A percentile compares a stretch with the other conserved stretches of the same genome.
These are phyloP conservation scores for Sclerotinia glacialis DNA, from an alignment of 2,329 filamentous ascomycete species.

Conservation along the genomic window DNA sequence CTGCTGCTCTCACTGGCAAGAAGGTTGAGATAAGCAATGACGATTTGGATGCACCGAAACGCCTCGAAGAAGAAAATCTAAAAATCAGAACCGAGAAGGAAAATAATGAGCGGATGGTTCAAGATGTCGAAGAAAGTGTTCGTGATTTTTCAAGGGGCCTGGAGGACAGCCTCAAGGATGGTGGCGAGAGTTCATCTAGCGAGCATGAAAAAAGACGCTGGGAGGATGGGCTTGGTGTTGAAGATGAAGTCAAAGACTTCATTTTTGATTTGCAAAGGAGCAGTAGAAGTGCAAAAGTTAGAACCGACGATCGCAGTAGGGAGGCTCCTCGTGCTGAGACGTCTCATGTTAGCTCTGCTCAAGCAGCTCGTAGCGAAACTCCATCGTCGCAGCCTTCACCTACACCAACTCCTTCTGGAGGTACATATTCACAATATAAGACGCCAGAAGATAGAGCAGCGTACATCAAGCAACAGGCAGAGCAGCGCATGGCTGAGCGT, in stretches of 20 bases:
- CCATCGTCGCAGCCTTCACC: slow-evolving; percentile 49
- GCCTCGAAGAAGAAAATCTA: slow-evolving; percentile 84
- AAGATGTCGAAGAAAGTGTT: slow-evolving; percentile 94
- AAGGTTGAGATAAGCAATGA: slow-evolving; percentile 68
- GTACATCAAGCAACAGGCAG: slow-evolving; percentile 95
- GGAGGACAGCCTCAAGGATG: slow-evolving; percentile 84
- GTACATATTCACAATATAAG: slow-evolving; percentile 78
- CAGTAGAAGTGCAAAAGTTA: slow-evolving; percentile 71
- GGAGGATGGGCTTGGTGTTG: slow-evolving; percentile 94
- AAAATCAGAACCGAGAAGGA: slow-evolving; percentile 82
- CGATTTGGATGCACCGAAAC: slow-evolving; percentile 74
- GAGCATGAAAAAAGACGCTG: slow-evolving; percentile 91
- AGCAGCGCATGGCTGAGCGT: slow-evolving; percentile 94
- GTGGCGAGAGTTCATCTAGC: slow-evolving; percentile 67
- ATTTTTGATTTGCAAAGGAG: slow-evolving; percentile 93
- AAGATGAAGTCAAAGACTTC: slow-evolving; percentile 95
- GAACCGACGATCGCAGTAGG: slow-evolving; percentile 52
- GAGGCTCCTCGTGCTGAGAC: slow-evolving; percentile 42
- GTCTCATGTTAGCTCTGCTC: slow-evolving; percentile 41
- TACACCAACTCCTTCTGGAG: slow-evolving; percentile 50
- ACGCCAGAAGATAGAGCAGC: slow-evolving; percentile 92
- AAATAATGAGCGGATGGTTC: slow-evolving; percentile 93
- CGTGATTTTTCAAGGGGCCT: slow-evolving; percentile 81
- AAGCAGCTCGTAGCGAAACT: slow-evolving; percentile 36
- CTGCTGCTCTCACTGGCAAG: slow-evolving; percentile 85